Conservation (phyloP, 768 basidiomycete species). For the Aureoboletus auriporus region DNA sequence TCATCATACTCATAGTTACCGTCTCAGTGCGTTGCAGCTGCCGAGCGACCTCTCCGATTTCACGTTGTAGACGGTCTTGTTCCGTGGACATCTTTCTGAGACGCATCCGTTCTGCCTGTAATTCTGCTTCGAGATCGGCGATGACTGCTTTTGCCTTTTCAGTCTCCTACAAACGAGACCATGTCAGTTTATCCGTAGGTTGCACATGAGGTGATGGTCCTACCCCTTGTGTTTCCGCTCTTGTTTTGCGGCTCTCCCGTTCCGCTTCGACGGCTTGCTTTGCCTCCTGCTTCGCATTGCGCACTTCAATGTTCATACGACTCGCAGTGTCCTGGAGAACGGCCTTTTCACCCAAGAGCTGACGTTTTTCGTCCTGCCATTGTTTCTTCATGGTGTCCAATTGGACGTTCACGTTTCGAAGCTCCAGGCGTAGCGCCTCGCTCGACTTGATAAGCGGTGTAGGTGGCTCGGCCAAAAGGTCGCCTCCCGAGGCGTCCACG, state of each 20-base stretch:
- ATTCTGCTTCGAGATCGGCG: constrained; percentile 63
- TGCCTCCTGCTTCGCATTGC: constrained; percentile 52
- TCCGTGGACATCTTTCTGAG: constrained; percentile 61
- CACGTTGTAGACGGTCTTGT: constrained; percentile 57
- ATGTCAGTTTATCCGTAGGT: constrained; percentile 1
- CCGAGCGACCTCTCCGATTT: constrained; percentile 58
- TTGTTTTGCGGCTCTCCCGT: constrained; percentile 45
- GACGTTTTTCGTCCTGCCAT: constrained; percentile 66
- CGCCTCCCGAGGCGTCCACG: constrained; percentile 45
- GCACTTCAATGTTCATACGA: constrained; percentile 60
- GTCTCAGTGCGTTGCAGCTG: constrained; percentile 71
- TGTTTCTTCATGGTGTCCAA: constrained; percentile 59
- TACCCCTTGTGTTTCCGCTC: constrained; percentile 53
- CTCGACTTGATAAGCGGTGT: constrained; percentile 66
- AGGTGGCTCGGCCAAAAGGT: constrained; percentile 53
- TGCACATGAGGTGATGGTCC: constrained; percentile 9
- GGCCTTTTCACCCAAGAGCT: constrained; percentile 65
- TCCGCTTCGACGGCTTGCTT: constrained; percentile 51
- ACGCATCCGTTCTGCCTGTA: constrained; percentile 67
- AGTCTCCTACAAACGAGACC: constrained; percentile 49
- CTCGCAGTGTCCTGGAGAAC: constrained; percentile 68
- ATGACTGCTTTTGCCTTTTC: constrained; percentile 63
- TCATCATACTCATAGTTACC: constrained; percentile 33
- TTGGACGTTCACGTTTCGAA: constrained; percentile 60
- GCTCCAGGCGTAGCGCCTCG: constrained; percentile 56